Evolutionary conservation across 169 alveolate species (phyloP), one percentile per base, ranked within the genome.

Genomic region (Cryptosporidium felis): DNA sequence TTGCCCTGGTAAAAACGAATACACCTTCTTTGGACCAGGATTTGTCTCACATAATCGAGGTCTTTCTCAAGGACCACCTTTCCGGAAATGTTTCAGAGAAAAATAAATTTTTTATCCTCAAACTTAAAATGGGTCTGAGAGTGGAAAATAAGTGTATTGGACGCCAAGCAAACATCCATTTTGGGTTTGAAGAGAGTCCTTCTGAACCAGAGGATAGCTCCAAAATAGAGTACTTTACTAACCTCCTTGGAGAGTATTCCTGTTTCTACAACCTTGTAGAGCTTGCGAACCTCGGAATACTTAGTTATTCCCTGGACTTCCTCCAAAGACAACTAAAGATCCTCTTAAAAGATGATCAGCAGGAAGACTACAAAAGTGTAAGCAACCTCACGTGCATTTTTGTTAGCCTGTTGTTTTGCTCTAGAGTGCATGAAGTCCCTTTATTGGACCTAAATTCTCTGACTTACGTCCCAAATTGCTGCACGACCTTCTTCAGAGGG

Each of bases 341-440:
- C 16, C n/a, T 53, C 23, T 21, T 49, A 34, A 36, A 30, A 18
- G n/a, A 9, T 8, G n/a, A n/a, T n/a, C n/a, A n/a, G 8, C 58
- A 61, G 9, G 40, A 18, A 5, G 8, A 3, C 10, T 63, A 45
- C 30, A 9, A 3, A n/a, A 26, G 21, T 10, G 21, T 63, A 3
- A 42, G 26, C 16, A 18, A 2, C 23, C 18, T 65, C 26, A 65
- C 49, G 23, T 45, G 49, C 42, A 32, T 65, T 47, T 65, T 62
- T 9, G 5, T 65, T 5, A 65, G 81, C 49, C 62, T 74, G 16
- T 53, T 74, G 26, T 49, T 51, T 36, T 34, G 40, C n/a, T 18
- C 74, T 42, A 74, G 85, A 53, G 18, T 74, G 5, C 66, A 74
- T 21, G 85, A 74, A 56, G 56, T 49, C 23, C 6, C 67, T 5